Evolutionary conservation across 306 rosid species (phyloP).

Genomic region (Citrullus colocynthis): DNA sequence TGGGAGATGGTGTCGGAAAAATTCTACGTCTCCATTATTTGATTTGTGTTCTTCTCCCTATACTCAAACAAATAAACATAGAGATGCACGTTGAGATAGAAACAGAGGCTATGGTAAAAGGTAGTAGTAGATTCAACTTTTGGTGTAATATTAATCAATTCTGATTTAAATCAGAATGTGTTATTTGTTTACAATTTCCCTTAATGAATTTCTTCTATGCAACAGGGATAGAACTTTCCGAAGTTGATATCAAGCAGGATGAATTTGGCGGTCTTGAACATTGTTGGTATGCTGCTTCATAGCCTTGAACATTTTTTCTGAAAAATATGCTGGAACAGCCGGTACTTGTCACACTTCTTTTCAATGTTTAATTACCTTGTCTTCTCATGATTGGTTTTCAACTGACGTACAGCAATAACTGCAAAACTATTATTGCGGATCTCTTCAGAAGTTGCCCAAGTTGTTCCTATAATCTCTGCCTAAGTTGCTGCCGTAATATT

Average conservation of each 20-base stretch:
- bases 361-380: slow-evolving; percentile 11
- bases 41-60: slow-evolving; percentile 81
- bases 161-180: neutral
- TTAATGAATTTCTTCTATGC: slow-evolving; percentile 8
- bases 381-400: slow-evolving; percentile 17
- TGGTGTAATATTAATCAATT: slow-evolving; percentile 11
- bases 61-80: slow-evolving; percentile 61
- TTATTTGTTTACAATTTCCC: neutral
- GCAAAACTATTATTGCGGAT: slow-evolving; percentile 63
- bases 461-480: slow-evolving; percentile 79
- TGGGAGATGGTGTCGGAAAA: slow-evolving; percentile 51
- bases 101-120: slow-evolving; percentile 55
- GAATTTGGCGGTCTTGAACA: slow-evolving; percentile 36
- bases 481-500: slow-evolving; percentile 51
- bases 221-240: slow-evolving; percentile 53
- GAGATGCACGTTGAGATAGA: slow-evolving; percentile 55
- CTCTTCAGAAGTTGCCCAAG: slow-evolving; percentile 86
- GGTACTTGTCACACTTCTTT: slow-evolving; percentile 6
- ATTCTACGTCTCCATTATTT: slow-evolving; percentile 71
- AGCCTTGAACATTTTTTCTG: neutral
- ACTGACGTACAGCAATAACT: slow-evolving; percentile 56
- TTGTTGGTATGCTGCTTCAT: slow-evolving; percentile 40
- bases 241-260: slow-evolving; percentile 60
- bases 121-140: slow-evolving; percentile 22
- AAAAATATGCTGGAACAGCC: neutral